phyloP scores from a whole-genome alignment of 192 early-diverging fungal genomes.

The Podila clonocystis region DNA sequence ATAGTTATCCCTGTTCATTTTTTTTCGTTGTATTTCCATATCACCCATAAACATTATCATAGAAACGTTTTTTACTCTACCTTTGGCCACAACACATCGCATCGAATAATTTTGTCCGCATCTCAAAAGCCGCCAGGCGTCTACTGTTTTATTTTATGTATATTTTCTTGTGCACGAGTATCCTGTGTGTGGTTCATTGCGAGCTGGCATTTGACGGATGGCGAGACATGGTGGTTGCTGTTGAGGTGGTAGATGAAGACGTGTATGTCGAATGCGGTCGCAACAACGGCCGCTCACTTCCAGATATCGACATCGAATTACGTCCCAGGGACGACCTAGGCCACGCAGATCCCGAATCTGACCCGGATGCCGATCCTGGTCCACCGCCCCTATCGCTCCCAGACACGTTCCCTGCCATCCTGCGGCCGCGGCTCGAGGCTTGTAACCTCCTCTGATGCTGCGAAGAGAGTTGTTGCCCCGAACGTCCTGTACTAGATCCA shows the following conservation, averaged over 20 bases:
- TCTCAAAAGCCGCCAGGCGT: not conserved
- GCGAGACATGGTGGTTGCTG: not conserved
- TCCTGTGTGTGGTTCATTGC: not conserved
- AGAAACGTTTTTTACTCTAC: too few relatives aligned
- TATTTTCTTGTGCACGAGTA: not conserved
- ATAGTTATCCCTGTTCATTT: not conserved
- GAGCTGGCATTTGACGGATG: not conserved
- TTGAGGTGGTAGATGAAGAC: not conserved
- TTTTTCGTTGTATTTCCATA: not conserved
- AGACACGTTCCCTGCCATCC: slow-evolving; percentile 16
- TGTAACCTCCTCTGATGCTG: slow-evolving; percentile 27
- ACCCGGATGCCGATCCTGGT: slow-evolving; percentile 37
- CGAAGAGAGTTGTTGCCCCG: not conserved
- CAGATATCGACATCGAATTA: not conserved
- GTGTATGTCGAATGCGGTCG: not conserved
- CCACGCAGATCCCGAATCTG: slow-evolving; percentile 23
- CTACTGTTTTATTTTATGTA: not conserved
- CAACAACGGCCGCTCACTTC: slow-evolving; percentile 7
- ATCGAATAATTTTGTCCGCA: not conserved
- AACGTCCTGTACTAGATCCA: not conserved
- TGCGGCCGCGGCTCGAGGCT: slow-evolving; percentile 20
- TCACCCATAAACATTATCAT: not conserved
- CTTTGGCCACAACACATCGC: too few relatives aligned
- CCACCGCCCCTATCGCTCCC: slow-evolving; percentile 9
- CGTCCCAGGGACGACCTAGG: not conserved